phyloP scores from a whole-genome alignment of 2,329 filamentous ascomycete genomes.

The Parastagonospora avenae region DNA sequence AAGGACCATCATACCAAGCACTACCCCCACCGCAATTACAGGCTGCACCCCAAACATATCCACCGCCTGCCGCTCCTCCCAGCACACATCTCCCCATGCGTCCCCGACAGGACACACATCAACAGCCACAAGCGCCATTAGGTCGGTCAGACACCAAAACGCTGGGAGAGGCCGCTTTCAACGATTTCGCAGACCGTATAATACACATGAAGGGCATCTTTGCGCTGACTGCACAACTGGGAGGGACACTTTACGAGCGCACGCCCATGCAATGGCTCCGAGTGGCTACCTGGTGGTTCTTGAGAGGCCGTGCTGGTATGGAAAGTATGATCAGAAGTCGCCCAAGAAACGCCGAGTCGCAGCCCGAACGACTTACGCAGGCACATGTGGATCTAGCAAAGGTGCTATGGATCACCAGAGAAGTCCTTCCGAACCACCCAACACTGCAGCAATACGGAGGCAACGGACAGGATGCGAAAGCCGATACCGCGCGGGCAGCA shows the following conservation, averaged over 20 bases:
- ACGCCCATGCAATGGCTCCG: conserved; percentile 71
- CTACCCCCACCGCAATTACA: conserved; percentile 14
- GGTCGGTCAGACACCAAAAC: conserved; percentile 40
- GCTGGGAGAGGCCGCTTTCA: conserved; percentile 58
- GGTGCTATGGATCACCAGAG: conserved; percentile 74
- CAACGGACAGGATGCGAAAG: conserved; percentile 28
- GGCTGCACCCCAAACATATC: conserved; percentile 4
- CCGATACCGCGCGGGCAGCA: conserved; percentile 48
- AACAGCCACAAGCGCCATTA: conserved; percentile 17
- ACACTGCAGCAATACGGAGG: conserved; percentile 32
- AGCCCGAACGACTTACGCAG: conserved; percentile 66
- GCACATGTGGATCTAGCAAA: conserved; percentile 87
- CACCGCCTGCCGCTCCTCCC: conserved; percentile 4
- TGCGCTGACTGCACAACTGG: conserved; percentile 74
- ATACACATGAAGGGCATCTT: conserved; percentile 78
- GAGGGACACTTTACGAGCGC: conserved; percentile 68
- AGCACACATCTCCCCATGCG: conserved; percentile 17
- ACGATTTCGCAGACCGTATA: conserved; percentile 72
- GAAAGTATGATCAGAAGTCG: conserved; percentile 73
- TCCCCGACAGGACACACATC: conserved; percentile 23
- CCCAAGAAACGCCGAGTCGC: conserved; percentile 57
- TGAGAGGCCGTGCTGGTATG: conserved; percentile 77
- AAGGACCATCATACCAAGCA: conserved; percentile 13
- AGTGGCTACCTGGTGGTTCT: conserved; percentile 86
- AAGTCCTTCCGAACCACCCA: conserved; percentile 48